phyloP scores from a whole-genome alignment of 1,284 basidiomycete genomes.

The Sporisorium scitamineum region DNA sequence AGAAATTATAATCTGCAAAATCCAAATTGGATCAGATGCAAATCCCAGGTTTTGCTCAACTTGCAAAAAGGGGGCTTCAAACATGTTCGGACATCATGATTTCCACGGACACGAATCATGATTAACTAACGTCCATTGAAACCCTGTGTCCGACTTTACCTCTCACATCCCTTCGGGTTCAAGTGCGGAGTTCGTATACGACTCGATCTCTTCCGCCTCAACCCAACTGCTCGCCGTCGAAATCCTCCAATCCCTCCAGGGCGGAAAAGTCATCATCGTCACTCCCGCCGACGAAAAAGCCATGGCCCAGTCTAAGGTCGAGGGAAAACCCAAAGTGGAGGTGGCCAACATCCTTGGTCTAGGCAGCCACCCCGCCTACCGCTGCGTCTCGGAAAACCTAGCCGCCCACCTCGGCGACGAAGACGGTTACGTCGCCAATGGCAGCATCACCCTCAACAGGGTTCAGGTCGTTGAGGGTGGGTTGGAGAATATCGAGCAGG shows the following conservation, averaged over 20 bases:
- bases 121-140: no score
- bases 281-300: conserved; percentile 27
- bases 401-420: conserved; percentile 48
- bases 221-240: conserved; percentile 47
- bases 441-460: conserved; percentile 43
- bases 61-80: no score
- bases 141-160: conserved; percentile 21
- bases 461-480: conserved; percentile 48
- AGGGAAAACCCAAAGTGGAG: conserved; percentile 4
- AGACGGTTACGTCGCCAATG: conserved; percentile 47
- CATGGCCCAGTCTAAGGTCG: not conserved
- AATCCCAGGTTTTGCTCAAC: no score
- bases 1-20: no score
- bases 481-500: conserved; percentile 39
- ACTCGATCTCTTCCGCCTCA: conserved; percentile 45
- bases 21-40: no score
- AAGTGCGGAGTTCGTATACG: conserved; percentile 38
- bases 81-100: no score
- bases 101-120: no score
- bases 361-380: conserved; percentile 29
- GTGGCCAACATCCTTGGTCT: conserved; percentile 29
- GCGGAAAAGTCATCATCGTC: conserved; percentile 41
- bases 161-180: conserved; percentile 9
- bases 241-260: conserved; percentile 41
- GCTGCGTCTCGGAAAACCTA: conserved; percentile 37